These are phyloP conservation scores for Gastrolobium villosum DNA, from an alignment of 306 rosid genomes.

Conservation along the genomic window DNA sequence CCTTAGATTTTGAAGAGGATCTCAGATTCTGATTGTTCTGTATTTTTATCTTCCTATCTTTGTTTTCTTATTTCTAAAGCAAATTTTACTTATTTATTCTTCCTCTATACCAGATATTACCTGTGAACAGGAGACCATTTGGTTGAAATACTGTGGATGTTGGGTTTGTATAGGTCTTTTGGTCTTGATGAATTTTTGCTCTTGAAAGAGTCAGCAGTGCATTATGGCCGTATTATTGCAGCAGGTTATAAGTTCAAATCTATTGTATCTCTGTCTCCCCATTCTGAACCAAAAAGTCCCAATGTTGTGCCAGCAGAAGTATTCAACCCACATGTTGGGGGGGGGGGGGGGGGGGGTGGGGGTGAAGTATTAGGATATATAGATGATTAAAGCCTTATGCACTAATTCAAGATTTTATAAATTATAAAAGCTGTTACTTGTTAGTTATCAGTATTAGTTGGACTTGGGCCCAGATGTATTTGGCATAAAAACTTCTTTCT, in stretches of 20 bases:
- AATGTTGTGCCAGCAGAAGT: conserved; percentile 2
- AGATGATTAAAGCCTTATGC: neutral
- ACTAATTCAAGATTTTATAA: conserved; percentile 11
- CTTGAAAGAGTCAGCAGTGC: neutral
- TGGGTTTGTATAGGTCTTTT: neutral
- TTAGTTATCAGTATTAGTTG: neutral
- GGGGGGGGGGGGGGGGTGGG: neutral
- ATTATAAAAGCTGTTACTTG: neutral
- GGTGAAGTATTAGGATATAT: conserved; percentile 25
- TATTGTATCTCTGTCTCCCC: neutral
- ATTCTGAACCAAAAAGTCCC: neutral
- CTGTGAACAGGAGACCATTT: neutral
- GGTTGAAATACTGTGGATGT: neutral
- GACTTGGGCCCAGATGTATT: neutral
- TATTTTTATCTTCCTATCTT: neutral
- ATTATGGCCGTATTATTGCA: neutral
- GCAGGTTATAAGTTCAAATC: conserved; percentile 11
- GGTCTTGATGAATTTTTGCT: neutral
- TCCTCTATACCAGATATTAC: conserved; percentile 15
- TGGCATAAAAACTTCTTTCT: neutral
- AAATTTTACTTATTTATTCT: conserved; percentile 9
- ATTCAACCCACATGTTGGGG: neutral
- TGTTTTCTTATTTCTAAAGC: conserved; percentile 13
- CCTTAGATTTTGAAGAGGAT: conserved; percentile 15
- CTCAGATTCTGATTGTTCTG: conserved; percentile 25